These are phyloP conservation scores for Termitomyces sp. DNA, from an alignment of 768 basidiomycete species.

Conservation along the genomic window DNA sequence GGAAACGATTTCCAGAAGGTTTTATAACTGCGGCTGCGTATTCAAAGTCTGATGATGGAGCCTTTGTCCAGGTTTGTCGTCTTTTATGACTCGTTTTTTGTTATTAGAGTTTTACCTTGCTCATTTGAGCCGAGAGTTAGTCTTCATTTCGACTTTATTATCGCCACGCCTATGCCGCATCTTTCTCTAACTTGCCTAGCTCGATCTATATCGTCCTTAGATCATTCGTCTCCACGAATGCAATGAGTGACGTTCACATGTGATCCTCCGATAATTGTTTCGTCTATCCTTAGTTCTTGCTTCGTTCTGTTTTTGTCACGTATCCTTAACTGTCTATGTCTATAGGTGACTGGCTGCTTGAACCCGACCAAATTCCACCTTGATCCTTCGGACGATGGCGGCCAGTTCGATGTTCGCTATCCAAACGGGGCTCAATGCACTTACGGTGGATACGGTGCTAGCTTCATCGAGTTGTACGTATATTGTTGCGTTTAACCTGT, in stretches of 20 bases:
- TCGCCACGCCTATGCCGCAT: not conserved
- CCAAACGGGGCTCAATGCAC: slow-evolving; percentile 52
- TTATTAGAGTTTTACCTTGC: not conserved
- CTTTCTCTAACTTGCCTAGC: not conserved
- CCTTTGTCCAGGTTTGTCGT: slow-evolving; percentile 15
- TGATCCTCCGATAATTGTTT: not conserved
- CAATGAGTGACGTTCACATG: not conserved
- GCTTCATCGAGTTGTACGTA: slow-evolving; percentile 45
- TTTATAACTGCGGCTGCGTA: slow-evolving; percentile 17
- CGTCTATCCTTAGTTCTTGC: not conserved
- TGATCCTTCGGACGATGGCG: slow-evolving; percentile 33
- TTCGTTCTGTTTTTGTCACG: not conserved
- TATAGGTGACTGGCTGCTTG: slow-evolving; percentile 20
- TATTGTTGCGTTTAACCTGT: not conserved
- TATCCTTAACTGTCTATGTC: not conserved
- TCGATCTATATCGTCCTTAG: not conserved
- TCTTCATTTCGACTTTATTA: not conserved
- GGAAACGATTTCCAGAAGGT: slow-evolving; percentile 10
- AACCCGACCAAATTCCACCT: slow-evolving; percentile 13
- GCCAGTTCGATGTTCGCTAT: slow-evolving; percentile 47
- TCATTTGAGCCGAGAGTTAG: not conserved
- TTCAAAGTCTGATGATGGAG: slow-evolving; percentile 12
- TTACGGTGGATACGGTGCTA: slow-evolving; percentile 47
- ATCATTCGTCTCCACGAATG: not conserved
- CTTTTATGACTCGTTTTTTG: not conserved